A percentile compares a stretch with the other conserved stretches of the same genome.
Evolutionary conservation across 352 stramenopile species (phyloP).

Genomic region (Phytophthora ohioensis): DNA sequence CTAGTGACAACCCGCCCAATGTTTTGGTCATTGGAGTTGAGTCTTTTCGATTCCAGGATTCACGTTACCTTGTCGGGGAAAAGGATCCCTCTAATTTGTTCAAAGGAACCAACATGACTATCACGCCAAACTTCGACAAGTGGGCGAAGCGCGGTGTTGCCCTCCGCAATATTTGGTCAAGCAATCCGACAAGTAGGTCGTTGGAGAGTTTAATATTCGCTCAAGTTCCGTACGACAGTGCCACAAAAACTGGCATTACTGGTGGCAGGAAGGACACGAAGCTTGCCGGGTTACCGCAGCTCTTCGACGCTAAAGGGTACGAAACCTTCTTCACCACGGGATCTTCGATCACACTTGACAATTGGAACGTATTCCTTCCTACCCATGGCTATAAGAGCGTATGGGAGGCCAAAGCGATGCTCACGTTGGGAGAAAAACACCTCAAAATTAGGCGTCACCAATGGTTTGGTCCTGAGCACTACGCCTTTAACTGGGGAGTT

Average conservation of each 20-base stretch:
- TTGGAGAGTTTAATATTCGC: conserved; percentile 67
- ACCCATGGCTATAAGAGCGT: conserved; percentile 59
- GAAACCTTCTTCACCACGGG: conserved; percentile 68
- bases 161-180: conserved; percentile 69
- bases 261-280: conserved; percentile 39
- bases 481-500: conserved; percentile 48
- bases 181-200: conserved; percentile 62
- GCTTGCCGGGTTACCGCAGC: conserved; percentile 58
- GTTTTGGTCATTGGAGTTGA: conserved; percentile 61
- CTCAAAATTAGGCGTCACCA: conserved; percentile 45
- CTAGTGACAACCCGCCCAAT: conserved; percentile 47
- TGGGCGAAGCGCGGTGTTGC: conserved; percentile 61
- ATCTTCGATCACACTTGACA: conserved; percentile 39
- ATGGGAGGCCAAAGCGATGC: conserved; percentile 44
- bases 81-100: conserved; percentile 48
- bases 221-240: conserved; percentile 64
- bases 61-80: conserved; percentile 55
- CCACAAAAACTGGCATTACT: conserved; percentile 51
- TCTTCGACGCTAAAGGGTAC: conserved; percentile 62
- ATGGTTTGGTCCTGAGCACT: conserved; percentile 33
- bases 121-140: conserved; percentile 59
- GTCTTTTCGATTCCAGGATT: conserved; percentile 66
- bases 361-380: conserved; percentile 65
- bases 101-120: conserved; percentile 35
- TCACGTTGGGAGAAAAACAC: conserved; percentile 42